A percentile compares a stretch with the other conserved stretches of the same genome.
Conservation (phyloP, 371 early-diverging fungal genomes). For the Batkoa obscura region DNA sequence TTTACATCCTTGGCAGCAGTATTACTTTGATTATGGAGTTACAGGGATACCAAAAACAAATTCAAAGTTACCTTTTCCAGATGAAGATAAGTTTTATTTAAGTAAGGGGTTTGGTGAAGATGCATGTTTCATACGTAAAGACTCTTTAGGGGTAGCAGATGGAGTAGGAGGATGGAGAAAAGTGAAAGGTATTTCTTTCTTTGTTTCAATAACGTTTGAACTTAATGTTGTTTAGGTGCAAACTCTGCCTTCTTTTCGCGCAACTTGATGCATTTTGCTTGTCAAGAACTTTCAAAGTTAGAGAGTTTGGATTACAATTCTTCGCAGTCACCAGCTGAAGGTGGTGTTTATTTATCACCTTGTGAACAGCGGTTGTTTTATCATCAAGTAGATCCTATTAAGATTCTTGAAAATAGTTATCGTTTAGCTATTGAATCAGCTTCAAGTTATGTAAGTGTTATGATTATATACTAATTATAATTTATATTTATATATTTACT, state of each 20-base stretch:
- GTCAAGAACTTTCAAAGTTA: constrained; percentile 58
- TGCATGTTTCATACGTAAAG: constrained; percentile 52
- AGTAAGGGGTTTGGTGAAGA: constrained; percentile 66
- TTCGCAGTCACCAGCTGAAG: neutral
- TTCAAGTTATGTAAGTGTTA: neutral
- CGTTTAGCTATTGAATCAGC: constrained; percentile 22
- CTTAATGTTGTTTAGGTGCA: constrained; percentile 22
- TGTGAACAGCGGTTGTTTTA: constrained; percentile 44
- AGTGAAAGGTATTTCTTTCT: neutral
- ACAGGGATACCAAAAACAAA: constrained; percentile 6
- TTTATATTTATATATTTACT: neutral
- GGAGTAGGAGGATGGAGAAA: constrained; percentile 66
- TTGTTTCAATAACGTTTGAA: neutral
- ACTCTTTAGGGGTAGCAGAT: constrained; percentile 70
- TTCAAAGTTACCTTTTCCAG: neutral
- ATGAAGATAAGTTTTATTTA: constrained; percentile 3
- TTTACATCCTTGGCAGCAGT: neutral
- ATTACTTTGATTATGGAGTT: constrained; percentile 5
- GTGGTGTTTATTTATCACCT: neutral
- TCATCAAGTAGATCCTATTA: constrained; percentile 50
- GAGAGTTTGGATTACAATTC: constrained; percentile 31
- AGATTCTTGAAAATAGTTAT: constrained; percentile 59
- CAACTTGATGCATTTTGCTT: constrained; percentile 83
- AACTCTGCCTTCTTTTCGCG: constrained; percentile 75
- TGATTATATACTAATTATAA: neutral